Evolutionary conservation across 2,329 filamentous ascomycete genomes (phyloP).

Genomic region (Colletotrichum truncatum): DNA sequence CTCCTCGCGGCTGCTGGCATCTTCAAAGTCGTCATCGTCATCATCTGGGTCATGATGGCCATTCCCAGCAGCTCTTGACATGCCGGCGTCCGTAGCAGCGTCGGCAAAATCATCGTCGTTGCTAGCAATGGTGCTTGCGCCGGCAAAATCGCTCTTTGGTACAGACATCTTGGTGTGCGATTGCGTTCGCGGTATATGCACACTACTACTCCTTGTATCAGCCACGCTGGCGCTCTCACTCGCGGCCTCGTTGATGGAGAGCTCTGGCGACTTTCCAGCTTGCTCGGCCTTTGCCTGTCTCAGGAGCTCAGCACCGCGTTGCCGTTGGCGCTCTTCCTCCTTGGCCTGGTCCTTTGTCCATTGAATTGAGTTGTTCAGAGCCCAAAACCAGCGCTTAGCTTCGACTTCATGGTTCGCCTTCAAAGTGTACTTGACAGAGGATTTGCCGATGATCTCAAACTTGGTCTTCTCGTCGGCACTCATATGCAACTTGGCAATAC

Average conservation of each 20-base stretch:
- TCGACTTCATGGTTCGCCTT: conserved; percentile 99
- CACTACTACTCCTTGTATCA: conserved; percentile 53
- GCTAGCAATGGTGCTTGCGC: conserved; percentile 57
- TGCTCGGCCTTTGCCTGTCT: conserved; percentile 84
- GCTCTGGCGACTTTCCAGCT: conserved; percentile 56
- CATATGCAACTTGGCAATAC: conserved; percentile 94
- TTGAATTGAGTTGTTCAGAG: conserved; percentile 97
- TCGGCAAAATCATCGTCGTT: conserved; percentile 63
- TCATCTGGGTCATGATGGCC: conserved; percentile 68
- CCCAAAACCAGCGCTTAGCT: conserved; percentile 99
- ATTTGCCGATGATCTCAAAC: conserved; percentile 98
- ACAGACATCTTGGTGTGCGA: conserved; percentile 43
- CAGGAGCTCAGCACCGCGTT: conserved; percentile 78
- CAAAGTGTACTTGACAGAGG: conserved; percentile 96
- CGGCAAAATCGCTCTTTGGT: conserved; percentile 45
- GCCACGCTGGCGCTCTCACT: conserved; percentile 63
- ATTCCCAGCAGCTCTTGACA: conserved; percentile 46
- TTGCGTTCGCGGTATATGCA: conserved; percentile 53
- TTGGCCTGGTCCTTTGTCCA: conserved; percentile 97
- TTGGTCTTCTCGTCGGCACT: conserved; percentile 96
- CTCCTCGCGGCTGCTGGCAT: conserved; percentile 79
- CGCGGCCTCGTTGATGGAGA: conserved; percentile 54
- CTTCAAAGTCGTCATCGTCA: conserved; percentile 77
- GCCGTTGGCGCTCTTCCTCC: conserved; percentile 83
- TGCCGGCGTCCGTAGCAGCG: conserved; percentile 53